phyloP scores from a whole-genome alignment of 2,329 filamentous ascomycete genomes.

The Penicillium sp. region DNA sequence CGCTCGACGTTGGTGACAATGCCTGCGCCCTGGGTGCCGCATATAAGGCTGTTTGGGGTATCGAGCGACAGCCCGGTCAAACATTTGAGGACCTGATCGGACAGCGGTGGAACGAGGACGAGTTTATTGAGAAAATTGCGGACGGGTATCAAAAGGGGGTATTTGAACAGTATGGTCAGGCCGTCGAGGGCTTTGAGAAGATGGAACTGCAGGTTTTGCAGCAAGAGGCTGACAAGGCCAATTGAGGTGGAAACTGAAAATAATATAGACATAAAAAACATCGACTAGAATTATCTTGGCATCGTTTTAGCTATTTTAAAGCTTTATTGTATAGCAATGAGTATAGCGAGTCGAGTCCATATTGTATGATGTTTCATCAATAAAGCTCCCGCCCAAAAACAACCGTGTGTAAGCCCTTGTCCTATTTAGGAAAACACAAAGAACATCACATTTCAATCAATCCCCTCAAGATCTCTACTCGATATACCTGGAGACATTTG shows the following conservation, averaged over 20 bases:
- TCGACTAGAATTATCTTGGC: background rate
- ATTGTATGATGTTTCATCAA: background rate
- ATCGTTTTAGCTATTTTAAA: background rate
- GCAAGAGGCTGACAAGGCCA: constrained; percentile 23
- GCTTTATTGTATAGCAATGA: background rate
- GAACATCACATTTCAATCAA: background rate
- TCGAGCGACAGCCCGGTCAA: constrained; percentile 66
- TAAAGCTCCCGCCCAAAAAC: background rate
- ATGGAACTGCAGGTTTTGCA: constrained; percentile 68
- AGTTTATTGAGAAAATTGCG: constrained; percentile 77
- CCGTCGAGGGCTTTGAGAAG: constrained; percentile 71
- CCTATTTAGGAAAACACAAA: constrained; percentile 17
- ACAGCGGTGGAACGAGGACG: constrained; percentile 77
- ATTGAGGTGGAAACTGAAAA: background rate
- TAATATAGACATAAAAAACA: background rate
- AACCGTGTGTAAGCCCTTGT: constrained; percentile 15
- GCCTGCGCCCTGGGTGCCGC: constrained; percentile 91
- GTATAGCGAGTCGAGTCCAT: background rate
- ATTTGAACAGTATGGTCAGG: constrained; percentile 75
- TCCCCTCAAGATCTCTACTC: background rate
- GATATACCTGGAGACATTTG: background rate
- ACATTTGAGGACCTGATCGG: constrained; percentile 88
- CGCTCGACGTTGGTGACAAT: constrained; percentile 90
- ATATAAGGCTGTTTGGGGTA: constrained; percentile 93
- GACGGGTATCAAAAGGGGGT: constrained; percentile 72